Evolutionary conservation across 768 basidiomycete species (phyloP), one percentile per base, ranked within the genome.

Genomic region (Filobasidium wieringae): DNA sequence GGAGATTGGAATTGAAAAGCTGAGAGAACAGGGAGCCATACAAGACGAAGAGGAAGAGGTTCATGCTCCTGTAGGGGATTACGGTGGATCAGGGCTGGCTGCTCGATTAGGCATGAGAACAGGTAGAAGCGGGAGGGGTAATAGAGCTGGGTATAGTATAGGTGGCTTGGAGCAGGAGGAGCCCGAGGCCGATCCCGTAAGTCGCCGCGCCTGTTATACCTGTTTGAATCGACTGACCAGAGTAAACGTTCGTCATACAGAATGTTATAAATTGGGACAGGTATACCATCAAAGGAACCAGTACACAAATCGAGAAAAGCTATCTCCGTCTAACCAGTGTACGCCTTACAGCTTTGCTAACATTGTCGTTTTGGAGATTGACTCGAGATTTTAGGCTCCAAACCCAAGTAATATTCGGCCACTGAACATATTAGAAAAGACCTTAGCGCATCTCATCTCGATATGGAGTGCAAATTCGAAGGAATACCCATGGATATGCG

Each of bases 241-340:
- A 51, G 56, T 31, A 39, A 56, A 50, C 51, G 19, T 55, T 4
- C 14, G 24, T 85, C 41, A 41, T 34, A 6, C 64, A 97, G 93
- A 93, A 92, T 66, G 91, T 93, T 8, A 84, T 90, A 53, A 85
- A 92, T 70, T 99, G 95, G 95, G 95, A 99, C 76, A 83, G 83
- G 58, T 80, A 84, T 74, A 96, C 92, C 7, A 96, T 99, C 66
- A 89, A 93, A 56, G 95, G 95, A 51, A 92, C 86, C 39, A 90
- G 81, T 53, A 79, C 80, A 66, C 86, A 86, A 64, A 76, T 95
- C 26, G 96, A 96, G 79, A 99, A 97, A 77, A 87, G 92, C 61
- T 99, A 96, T 73, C 78, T 99, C 17, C 83, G 95, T 41, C 76
- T 99, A 57, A 99, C 95, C 45, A 85, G 87, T 64, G 91, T 90